Evolutionary conservation across 2,329 filamentous ascomycete species (phyloP), one percentile per base, ranked within the genome.

Genomic region (Calonectria henricotiae): DNA sequence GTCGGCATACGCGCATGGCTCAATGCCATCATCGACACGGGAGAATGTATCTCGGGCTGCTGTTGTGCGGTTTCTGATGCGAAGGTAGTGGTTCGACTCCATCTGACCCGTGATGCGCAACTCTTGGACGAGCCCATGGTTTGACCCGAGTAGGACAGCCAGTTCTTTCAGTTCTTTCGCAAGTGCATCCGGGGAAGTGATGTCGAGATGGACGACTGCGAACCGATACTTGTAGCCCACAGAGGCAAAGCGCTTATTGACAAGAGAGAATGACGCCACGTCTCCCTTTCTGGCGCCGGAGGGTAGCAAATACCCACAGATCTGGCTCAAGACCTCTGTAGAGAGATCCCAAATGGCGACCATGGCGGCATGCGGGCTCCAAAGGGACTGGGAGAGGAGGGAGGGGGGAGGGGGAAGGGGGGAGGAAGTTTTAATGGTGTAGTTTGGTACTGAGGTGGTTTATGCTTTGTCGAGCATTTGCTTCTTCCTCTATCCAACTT

Each of bases 61-160:
- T 20, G 17, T 23, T 12, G 4, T 17, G 30, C 11, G 3, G 5
- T 35, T 13, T 23, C 12, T 7, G 51, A 3, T 23, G 8, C 9
- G 3, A 3, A n/a, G 1, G 1, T 6, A 2, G 12, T 15, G 23
- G 2, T 8, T 2, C 1, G 11, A 5, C 5, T 20, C 13, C 51
- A 37, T 23, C 11, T 5, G 11, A 6, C 51, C 32, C 12, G 51
- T 9, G 12, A 55, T 5, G 1, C 5, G 20, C 1, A 55, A 23
- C n/a, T 55, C 1, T n/a, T 9, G n/a, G 17, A 55, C 3, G 32
- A 15, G 1, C 4, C 4, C 4, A 9, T 17, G 3, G 11, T 23
- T 15, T 9, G 4, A 1, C 5, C 12, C 13, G 5, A 39, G 32
- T 2, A 23, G 23, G 9, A 12, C 13, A 3, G 12, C 25, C 20